Evolutionary conservation across 805 yeast species (phyloP).

Genomic region (Lipomyces japonicus): DNA sequence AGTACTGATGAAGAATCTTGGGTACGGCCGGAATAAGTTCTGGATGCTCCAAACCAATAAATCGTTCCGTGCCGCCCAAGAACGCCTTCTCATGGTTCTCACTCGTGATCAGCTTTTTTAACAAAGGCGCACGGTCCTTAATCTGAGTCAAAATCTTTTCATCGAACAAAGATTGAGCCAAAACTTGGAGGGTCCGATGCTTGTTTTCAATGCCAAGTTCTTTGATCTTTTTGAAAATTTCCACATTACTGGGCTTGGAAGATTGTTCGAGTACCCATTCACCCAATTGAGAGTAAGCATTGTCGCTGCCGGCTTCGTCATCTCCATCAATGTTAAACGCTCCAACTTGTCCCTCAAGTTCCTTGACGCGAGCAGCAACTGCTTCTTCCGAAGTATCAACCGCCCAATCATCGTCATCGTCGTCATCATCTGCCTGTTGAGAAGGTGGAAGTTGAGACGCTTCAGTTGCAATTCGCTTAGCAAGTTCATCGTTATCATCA

Average conservation of each 20-base stretch:
- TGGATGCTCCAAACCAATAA: conserved; percentile 76
- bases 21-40: conserved; percentile 69
- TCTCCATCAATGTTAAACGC: conserved; percentile 36
- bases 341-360: conserved; percentile 55
- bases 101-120: conserved; percentile 67
- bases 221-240: conserved; percentile 82
- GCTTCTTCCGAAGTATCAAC: conserved; percentile 97
- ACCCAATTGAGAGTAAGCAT: conserved; percentile 72
- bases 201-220: conserved; percentile 70
- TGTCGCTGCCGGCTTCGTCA: conserved; percentile 35
- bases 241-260: conserved; percentile 76
- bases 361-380: conserved; percentile 83
- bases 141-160: conserved; percentile 68
- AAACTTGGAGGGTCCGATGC: conserved; percentile 78
- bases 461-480: conserved; percentile 77
- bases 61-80: conserved; percentile 93
- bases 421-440: conserved; percentile 49
- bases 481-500: conserved; percentile 69
- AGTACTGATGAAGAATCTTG: conserved; percentile 73
- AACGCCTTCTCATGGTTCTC: conserved; percentile 74
- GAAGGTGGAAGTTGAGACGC: conserved; percentile 57
- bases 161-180: conserved; percentile 79
- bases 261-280: conserved; percentile 75
- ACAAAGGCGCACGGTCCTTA: conserved; percentile 73
- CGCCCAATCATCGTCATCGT: conserved; percentile 93